Evolutionary conservation across 169 alveolate species (phyloP).

Genomic region (Babesia bovis): DNA sequence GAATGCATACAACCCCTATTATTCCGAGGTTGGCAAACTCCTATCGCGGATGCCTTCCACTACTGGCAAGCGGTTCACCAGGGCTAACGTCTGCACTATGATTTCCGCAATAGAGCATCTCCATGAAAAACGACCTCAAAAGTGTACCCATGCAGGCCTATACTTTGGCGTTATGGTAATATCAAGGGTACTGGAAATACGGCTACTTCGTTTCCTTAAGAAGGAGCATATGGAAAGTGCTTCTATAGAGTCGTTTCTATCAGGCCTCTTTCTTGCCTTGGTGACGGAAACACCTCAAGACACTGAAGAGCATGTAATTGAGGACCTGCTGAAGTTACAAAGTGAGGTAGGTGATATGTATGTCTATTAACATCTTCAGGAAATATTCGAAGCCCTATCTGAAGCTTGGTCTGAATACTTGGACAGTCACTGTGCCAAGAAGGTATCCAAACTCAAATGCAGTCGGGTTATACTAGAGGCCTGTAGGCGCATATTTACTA

Average conservation of each 20-base stretch:
- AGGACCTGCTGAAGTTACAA: conserved; percentile 6
- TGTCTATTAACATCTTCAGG: neutral
- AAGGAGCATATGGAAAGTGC: conserved; percentile 11
- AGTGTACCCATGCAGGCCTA: conserved; percentile 3
- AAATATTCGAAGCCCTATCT: conserved; percentile 15
- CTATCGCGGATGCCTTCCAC: conserved; percentile 32
- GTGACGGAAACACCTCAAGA: conserved; percentile 5
- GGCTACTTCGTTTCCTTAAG: conserved; percentile 26
- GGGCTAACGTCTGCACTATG: conserved; percentile 29
- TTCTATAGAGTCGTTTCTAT: conserved; percentile 33
- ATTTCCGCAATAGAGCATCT: conserved; percentile 30
- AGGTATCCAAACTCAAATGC: neutral
- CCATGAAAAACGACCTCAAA: conserved; percentile 27
- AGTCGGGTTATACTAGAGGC: conserved; percentile 27
- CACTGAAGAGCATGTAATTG: conserved; percentile 35
- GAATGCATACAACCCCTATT: conserved; percentile 39
- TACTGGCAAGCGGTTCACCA: conserved; percentile 26
- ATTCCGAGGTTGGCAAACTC: conserved; percentile 6
- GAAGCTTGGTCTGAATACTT: conserved; percentile 25
- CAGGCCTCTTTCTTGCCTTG: conserved; percentile 10
- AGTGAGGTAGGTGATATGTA: conserved; percentile 14
- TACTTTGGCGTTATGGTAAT: conserved; percentile 8
- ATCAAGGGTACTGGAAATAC: conserved; percentile 11
- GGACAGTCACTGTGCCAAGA: conserved; percentile 14
- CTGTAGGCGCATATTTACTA: conserved; percentile 25